Percentiles rank a stretch among this genome's conserved stretches.
phyloP scores from a whole-genome alignment of 352 stramenopile genomes.

The Paralagenidium karlingii region DNA sequence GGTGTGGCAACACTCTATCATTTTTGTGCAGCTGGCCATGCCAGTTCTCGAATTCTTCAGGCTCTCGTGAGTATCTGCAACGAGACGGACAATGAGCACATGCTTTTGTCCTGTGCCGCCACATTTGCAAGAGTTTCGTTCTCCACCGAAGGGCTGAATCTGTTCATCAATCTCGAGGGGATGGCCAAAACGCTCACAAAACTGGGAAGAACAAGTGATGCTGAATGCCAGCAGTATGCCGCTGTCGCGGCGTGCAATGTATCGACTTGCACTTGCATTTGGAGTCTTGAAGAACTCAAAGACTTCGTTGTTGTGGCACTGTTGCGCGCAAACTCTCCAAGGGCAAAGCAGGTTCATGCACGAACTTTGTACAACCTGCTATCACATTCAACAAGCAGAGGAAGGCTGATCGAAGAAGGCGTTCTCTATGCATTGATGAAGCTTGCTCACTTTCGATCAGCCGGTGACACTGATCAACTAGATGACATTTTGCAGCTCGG shows the following conservation, averaged over 20 bases:
- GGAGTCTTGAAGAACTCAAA: conserved; percentile 58
- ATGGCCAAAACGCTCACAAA: conserved; percentile 59
- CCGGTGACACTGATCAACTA: not conserved
- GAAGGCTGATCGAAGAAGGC: conserved; percentile 53
- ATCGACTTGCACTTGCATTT: conserved; percentile 52
- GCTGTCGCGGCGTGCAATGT: conserved; percentile 72
- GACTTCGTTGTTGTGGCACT: conserved; percentile 75
- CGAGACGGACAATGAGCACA: conserved; percentile 49
- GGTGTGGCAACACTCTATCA: conserved; percentile 66
- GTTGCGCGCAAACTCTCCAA: conserved; percentile 55
- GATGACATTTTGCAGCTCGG: conserved; percentile 14
- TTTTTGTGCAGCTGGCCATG: conserved; percentile 39
- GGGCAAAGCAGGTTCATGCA: conserved; percentile 73
- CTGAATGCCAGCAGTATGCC: conserved; percentile 69
- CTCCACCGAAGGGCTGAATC: conserved; percentile 32
- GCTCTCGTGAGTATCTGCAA: conserved; percentile 61
- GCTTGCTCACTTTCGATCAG: conserved; percentile 58
- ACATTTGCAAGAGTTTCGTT: conserved; percentile 76
- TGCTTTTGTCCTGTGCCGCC: conserved; percentile 50
- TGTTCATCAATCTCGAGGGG: conserved; percentile 26
- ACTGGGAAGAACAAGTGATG: conserved; percentile 48
- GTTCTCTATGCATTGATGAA: conserved; percentile 76
- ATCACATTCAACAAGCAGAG: too few relatives aligned
- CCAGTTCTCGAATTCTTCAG: conserved; percentile 33
- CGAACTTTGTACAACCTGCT: conserved; percentile 72